Evolutionary conservation across 2,329 filamentous ascomycete species (phyloP), one percentile per base, ranked within the genome.

Genomic region (Coniochaeta sp.): DNA sequence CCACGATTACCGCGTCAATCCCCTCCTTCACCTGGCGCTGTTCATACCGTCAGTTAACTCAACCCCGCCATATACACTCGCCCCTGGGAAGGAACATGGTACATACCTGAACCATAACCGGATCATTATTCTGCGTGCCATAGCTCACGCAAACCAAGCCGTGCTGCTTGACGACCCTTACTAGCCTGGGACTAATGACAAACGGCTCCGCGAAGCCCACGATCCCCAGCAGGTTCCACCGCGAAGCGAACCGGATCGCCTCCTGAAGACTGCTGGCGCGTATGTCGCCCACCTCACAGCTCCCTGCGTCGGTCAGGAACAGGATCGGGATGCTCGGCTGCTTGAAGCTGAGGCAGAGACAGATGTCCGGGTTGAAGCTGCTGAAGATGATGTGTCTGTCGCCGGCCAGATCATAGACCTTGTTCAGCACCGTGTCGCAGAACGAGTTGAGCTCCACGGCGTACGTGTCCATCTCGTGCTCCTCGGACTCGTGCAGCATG

Each of bases 1-100:
- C 95, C 16, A 98, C 95, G 70, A 99, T 99, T 59, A 99, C 93
- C 1, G 95, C 95, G 71, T 99, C 95, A 63, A 99, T 97, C 55
- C 95, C 93, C 74, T 97, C 91, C 59, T 91, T 90, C 10, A 96
- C 91, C 87, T 99, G 95, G 64, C 89, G 78, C 87, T 93, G 70
- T 65, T 17, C 6, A 9, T 12, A 57, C 44, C 24, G 54, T 56
- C 54, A 56, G 54, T 56, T 14, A 38, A 47, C n/a, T 4, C 19
- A 47, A 17, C 9, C 16, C 38, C n/a, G 4, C 3, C 38, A n/a
- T 30, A 12, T 32, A 4, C 26, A 6, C 24, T 2, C 8, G 3
- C 19, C 19, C 10, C 12, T 7, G 54, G 40, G 24, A 22, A 55
- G n/a, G 24, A 50, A 14, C 44, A 19, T n/a, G 4, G 34, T 12